A percentile compares a stretch with the other conserved stretches of the same genome.
Conservation (phyloP, 2,329 filamentous ascomycete genomes). For the Hypoxylon sp. region DNA sequence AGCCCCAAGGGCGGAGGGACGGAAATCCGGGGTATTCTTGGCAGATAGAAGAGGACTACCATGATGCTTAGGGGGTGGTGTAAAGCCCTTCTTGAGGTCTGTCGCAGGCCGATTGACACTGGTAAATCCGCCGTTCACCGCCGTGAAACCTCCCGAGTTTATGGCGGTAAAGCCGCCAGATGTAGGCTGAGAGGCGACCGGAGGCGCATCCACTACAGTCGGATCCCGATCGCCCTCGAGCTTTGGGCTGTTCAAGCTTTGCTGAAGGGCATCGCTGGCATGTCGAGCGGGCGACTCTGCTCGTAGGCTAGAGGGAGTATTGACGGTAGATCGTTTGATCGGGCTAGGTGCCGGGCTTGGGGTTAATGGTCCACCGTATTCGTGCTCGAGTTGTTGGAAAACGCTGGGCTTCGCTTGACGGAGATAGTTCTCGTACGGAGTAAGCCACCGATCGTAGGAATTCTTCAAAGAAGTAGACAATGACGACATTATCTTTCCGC, state of each 20-base stretch:
- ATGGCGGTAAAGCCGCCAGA: slow-evolving; percentile 71
- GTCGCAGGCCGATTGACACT: slow-evolving; percentile 69
- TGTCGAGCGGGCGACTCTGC: slow-evolving; percentile 75
- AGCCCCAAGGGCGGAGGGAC: slow-evolving; percentile 64
- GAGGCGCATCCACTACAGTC: slow-evolving; percentile 60
- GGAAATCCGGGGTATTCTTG: slow-evolving; percentile 74
- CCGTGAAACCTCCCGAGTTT: slow-evolving; percentile 73
- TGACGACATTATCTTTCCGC: slow-evolving; percentile 99
- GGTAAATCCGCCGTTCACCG: slow-evolving; percentile 78
- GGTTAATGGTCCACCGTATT: slow-evolving; percentile 92
- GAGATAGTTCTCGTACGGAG: slow-evolving; percentile 96
- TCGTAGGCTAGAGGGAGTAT: slow-evolving; percentile 68
- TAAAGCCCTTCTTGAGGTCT: slow-evolving; percentile 70
- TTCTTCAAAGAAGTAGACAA: slow-evolving; percentile 98
- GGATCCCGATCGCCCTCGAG: slow-evolving; percentile 62
- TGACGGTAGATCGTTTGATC: slow-evolving; percentile 72
- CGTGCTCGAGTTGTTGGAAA: slow-evolving; percentile 93
- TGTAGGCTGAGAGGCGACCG: slow-evolving; percentile 55
- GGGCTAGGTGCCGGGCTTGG: slow-evolving; percentile 78
- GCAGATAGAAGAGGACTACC: slow-evolving; percentile 72
- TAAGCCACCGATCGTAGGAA: slow-evolving; percentile 96
- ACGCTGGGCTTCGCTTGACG: slow-evolving; percentile 91
- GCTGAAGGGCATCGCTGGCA: slow-evolving; percentile 65
- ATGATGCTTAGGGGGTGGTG: slow-evolving; percentile 69
- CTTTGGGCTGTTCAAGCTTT: slow-evolving; percentile 59